Evolutionary conservation across 1,139 yeast genomes (phyloP), one percentile per base, ranked within the genome.

Genomic region (Sporopachydermia cereana): DNA sequence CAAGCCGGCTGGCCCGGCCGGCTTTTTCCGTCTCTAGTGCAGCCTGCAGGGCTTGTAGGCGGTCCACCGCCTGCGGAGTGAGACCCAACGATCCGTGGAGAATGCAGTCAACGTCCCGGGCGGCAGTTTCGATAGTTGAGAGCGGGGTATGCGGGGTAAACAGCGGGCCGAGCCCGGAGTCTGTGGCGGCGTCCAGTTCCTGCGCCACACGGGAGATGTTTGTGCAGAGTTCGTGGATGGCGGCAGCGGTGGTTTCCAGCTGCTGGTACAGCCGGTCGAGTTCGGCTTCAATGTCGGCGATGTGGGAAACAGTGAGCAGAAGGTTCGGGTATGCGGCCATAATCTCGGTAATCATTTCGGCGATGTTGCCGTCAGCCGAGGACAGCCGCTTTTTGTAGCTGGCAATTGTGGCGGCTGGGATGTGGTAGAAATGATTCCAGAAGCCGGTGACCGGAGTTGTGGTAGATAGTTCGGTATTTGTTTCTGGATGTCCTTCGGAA

Each of bases 11-110:
- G 18, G 42, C 43, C 14, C 60, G 48, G 3, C 29, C 47, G 3
- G 46, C 47, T 25, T 51, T 53, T 41, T 53, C 58, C 2, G 31
- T 23, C 16, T 41, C 43, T 5, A 55, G 47, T 3, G 42, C 43
- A 5, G 49, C 48, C 7, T 51, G 39, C 24, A 49, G 41, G 2
- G 29, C 39, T 12, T 48, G 46, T 18, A 64, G 48, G 1, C 49
- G 45, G 5, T 49, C 51, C 34, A 64, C 45, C 25, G 61, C 59
- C 4, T 47, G 44, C 36, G 48, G 48, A 30, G 47, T 48, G 12
- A 57, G 53, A 2, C 66, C 65, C 23, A 60, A n/a, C 22, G 39
- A 9, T 9, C 39, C 39, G 18, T 34, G 20, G 9, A 34, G 22
- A 7, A 34, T n/a, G 9, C 12, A 7, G 22, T 34, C 39, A 9